These are phyloP conservation scores for Suhomyces atakaporum DNA, from an alignment of 1,139 yeast genomes.

Conservation along the genomic window DNA sequence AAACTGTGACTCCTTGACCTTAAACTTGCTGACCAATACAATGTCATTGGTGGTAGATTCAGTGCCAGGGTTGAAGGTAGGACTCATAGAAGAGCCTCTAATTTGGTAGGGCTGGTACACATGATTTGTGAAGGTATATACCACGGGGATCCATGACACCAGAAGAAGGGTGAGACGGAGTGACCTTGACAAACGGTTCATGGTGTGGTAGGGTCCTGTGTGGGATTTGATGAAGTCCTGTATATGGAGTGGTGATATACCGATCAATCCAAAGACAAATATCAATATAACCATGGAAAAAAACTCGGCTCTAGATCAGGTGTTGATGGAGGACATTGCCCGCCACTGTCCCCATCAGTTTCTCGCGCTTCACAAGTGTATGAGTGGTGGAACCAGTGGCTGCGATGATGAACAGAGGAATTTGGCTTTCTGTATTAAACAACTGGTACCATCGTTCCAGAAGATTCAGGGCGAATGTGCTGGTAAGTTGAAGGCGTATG, in stretches of 20 bases:
- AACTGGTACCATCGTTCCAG: constrained; percentile 63
- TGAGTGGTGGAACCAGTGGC: constrained; percentile 44
- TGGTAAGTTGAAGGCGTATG: constrained; percentile 57
- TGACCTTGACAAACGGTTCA: constrained; percentile 3
- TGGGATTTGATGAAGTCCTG: not conserved
- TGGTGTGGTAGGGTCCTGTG: not conserved
- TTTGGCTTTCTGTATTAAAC: constrained; percentile 58
- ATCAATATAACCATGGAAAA: constrained; percentile 7
- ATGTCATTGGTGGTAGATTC: constrained; percentile 58
- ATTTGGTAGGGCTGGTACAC: constrained; percentile 73
- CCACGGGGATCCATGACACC: constrained; percentile 77
- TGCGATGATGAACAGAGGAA: constrained; percentile 54
- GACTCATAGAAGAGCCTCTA: constrained; percentile 88
- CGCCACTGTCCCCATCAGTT: constrained; percentile 66
- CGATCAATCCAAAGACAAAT: not conserved
- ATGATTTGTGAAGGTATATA: constrained; percentile 67
- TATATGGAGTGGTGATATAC: not conserved
- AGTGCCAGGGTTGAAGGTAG: constrained; percentile 74
- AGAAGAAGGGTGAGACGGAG: constrained; percentile 29
- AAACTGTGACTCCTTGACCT: constrained; percentile 49
- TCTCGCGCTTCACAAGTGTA: constrained; percentile 64
- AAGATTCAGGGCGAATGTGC: constrained; percentile 61
- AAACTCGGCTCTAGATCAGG: constrained; percentile 46
- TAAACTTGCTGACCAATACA: constrained; percentile 70
- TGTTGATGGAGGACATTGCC: constrained; percentile 62